Conservation (phyloP, 2,329 filamentous ascomycete species). For the Fusarium equiseti region DNA sequence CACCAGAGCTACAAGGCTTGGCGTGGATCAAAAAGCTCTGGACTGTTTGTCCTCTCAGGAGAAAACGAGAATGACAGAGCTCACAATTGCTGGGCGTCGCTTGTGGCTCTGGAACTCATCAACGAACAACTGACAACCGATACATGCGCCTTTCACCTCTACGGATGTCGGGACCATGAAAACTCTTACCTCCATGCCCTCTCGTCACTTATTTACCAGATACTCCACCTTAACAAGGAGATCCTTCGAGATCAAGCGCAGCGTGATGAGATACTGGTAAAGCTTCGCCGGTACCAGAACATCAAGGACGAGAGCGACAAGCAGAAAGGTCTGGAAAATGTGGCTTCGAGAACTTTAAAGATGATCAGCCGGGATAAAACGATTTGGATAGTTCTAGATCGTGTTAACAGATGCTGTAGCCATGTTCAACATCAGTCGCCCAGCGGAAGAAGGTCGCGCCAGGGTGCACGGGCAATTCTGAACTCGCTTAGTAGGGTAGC, state of each 20-base stretch:
- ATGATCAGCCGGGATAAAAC: not conserved
- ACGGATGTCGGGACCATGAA: rapidly evolving
- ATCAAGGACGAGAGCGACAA: rapidly evolving
- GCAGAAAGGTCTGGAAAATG: not conserved
- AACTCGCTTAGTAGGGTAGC: rapidly evolving
- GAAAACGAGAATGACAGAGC: not conserved
- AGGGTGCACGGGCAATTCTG: not conserved
- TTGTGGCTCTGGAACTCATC: not conserved
- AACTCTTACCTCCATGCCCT: rapidly evolving
- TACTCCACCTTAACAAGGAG: not conserved
- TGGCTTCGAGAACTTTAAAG: rapidly evolving
- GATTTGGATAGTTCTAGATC: rapidly evolving
- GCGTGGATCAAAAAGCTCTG: rapidly evolving
- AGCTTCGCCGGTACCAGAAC: not conserved
- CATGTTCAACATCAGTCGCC: rapidly evolving
- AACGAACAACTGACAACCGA: too few relatives aligned
- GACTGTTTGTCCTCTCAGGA: not conserved
- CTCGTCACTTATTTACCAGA: not conserved
- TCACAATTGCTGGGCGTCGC: not conserved
- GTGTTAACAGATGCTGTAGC: not conserved
- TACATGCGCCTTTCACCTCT: not conserved
- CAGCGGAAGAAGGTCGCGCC: not conserved
- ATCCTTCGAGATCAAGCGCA: not conserved
- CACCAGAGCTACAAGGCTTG: rapidly evolving
- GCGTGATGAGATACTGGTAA: not conserved